Percentiles rank a stretch among this genome's conserved stretches.
phyloP scores from a whole-genome alignment of 371 early-diverging fungal species.

The Rhizopus sp. region DNA sequence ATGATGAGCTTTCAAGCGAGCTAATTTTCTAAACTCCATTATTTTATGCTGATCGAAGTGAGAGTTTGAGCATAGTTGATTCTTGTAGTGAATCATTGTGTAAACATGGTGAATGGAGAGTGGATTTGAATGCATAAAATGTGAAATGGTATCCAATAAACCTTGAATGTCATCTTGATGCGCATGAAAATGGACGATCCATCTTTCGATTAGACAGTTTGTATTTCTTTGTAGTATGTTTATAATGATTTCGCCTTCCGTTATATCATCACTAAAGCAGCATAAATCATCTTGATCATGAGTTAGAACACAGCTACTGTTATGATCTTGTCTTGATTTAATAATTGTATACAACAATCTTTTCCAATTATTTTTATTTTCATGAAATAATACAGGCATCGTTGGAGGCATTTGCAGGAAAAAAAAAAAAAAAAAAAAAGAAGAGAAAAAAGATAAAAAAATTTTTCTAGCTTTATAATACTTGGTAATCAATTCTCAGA shows the following conservation, averaged over 20 bases:
- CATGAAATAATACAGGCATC: not conserved
- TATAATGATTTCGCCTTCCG: conserved; percentile 10
- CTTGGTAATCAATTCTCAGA: conserved; percentile 40
- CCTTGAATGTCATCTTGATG: not conserved
- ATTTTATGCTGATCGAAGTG: conserved; percentile 12
- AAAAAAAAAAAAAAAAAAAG: not conserved
- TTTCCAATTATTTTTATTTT: not conserved
- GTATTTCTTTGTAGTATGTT: conserved; percentile 21
- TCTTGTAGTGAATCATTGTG: conserved; percentile 1
- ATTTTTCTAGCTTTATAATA: conserved; percentile 18
- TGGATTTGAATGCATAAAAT: conserved; percentile 2
- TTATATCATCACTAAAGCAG: conserved; percentile 5
- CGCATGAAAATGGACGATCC: conserved; percentile 17
- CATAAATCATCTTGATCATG: conserved; percentile 7
- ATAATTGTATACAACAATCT: not conserved
- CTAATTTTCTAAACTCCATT: conserved; percentile 44
- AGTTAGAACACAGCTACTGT: not conserved
- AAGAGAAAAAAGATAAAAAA: conserved; percentile 2
- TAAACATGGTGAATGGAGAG: conserved; percentile 5
- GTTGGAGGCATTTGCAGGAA: not conserved
- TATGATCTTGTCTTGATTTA: not conserved
- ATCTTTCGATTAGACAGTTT: conserved; percentile 15
- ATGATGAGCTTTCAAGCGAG: conserved; percentile 43
- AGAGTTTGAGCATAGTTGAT: conserved; percentile 36
- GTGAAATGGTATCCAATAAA: not conserved